phyloP scores from a whole-genome alignment of 257 asterid species.

The Solanum corneliomulleri region DNA sequence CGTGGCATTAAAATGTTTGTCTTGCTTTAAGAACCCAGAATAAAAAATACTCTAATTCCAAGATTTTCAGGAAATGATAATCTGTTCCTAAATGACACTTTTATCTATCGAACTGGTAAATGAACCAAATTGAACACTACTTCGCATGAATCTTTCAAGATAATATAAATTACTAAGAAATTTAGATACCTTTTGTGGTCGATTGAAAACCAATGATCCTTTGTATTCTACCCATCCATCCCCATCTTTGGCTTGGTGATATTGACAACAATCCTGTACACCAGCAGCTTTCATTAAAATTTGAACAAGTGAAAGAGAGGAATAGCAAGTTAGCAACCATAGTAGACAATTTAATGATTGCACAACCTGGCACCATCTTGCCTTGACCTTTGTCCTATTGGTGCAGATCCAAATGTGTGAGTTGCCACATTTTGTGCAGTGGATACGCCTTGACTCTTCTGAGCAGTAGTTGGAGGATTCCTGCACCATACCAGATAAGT shows the following conservation, averaged over 20 bases:
- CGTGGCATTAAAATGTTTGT: background rate
- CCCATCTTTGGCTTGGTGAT: conserved; percentile 98
- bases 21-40: background rate
- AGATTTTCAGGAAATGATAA: background rate
- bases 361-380: conserved; percentile 99
- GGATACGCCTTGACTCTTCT: conserved; percentile 92
- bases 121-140: background rate
- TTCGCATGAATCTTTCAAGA: background rate
- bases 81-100: background rate
- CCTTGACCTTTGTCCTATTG: conserved; percentile 75
- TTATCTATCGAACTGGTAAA: background rate
- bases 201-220: conserved; percentile 79
- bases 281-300: conserved; percentile 2
- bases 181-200: conserved; percentile 50
- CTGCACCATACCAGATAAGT: conserved; percentile 27
- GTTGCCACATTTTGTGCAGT: conserved; percentile 95
- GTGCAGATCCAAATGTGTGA: conserved; percentile 98
- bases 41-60: background rate
- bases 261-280: conserved; percentile 89
- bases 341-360: background rate
- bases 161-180: background rate
- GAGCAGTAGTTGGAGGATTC: conserved; percentile 61
- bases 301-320: background rate
- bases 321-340: background rate
- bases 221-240: conserved; percentile 98